Evolutionary conservation across 1,139 yeast species (phyloP), one percentile per base, ranked within the genome.

Genomic region (Yamadazyma dendronema): DNA sequence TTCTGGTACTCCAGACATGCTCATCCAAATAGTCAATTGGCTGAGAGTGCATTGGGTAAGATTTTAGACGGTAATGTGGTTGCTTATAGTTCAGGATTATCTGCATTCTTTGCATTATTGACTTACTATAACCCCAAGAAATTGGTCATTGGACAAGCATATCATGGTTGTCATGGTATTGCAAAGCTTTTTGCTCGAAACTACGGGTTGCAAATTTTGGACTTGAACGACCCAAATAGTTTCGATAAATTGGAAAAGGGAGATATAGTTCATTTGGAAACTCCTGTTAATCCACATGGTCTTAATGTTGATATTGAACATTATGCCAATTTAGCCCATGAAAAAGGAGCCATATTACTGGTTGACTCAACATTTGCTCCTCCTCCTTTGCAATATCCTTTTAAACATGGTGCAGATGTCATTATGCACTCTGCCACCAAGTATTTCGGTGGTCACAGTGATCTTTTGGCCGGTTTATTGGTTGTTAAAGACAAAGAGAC

Each of bases 281-380:
- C 95, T 0, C 97, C 97, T 3, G 79, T 87, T 40, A 90, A 90
- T 57, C 97, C 97, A 14, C 77, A 74, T 37, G 96, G 96, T 1
- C 65, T 73, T 6, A 77, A 82, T n/a, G 64, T 68, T 37, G 87
- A 84, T 53, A 77, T 89, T 38, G 62, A 65, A 16, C 61, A 73
- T 37, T 84, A 72, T 54, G 88, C 90, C 3, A 65, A 75, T 3
- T 64, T 69, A 37, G 92, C 95, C 0, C 95, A 88, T 54, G 62
- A 68, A 0, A 71, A 73, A 39, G 88, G 89, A 3, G 95, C 95
- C 0, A 56, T 67, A 17, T 59, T 90, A 17, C 54, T 81, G 17
- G 83, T 89, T 7, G 97, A 90, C 57, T 77, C 96, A 1, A 90
- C 97, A 0, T 82, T 90, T 58, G 97, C 96, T 3, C 97, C 97